Base-by-base conservation (phyloP, 1,139 yeast genomes). In the Blastobotrys buckinghamii region DNA sequence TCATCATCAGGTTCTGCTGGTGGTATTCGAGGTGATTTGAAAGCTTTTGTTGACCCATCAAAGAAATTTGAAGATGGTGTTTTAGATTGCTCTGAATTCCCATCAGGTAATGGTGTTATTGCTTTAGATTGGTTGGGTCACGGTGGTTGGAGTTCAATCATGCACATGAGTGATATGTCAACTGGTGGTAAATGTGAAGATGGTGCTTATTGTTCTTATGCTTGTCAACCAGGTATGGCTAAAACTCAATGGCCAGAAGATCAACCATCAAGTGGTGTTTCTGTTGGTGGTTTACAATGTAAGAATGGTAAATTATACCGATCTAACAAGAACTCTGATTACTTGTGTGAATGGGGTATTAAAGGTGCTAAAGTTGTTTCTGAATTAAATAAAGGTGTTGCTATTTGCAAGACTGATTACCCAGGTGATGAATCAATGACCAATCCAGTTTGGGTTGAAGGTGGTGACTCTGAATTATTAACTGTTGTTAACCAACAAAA, bases 371-470 rank as follows among this genome's bases (percentile, higher is more conserved):
- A 67, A 46, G 94, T 87, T 58, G 82, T 75, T 45, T 82, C 84
- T 65, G 73, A 84, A 61, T 72, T 85, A 55, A 68, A 70, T 55
- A 65, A 82, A 59, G 75, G 74, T 45, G 90, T 92, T 62, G 87
- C 97, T 52, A 75, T 90, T 62, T 90, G 98, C 77, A 84, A 96
- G 76, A 92, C 98, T 54, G 97, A 92, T 70, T 92, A 92, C 79
- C 98, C 97, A 63, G 97, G 97, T 74, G 84, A 96, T 55, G 98
- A 92, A 76, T 89, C 88, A 78, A 92, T 92, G 97, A 90, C 82
- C 61, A 77, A 90, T 55, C 97, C 97, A 66, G 90, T 97, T 54
- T 72, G 80, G 52, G 85, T 90, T 49, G 68, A 68, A 38, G 87
- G 84, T 54, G 96, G 96, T 60, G 65, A 73, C 39, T 59, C 77